phyloP scores from a whole-genome alignment of 495 filamentous ascomycete genomes.

The Annulohypoxylon nitens region DNA sequence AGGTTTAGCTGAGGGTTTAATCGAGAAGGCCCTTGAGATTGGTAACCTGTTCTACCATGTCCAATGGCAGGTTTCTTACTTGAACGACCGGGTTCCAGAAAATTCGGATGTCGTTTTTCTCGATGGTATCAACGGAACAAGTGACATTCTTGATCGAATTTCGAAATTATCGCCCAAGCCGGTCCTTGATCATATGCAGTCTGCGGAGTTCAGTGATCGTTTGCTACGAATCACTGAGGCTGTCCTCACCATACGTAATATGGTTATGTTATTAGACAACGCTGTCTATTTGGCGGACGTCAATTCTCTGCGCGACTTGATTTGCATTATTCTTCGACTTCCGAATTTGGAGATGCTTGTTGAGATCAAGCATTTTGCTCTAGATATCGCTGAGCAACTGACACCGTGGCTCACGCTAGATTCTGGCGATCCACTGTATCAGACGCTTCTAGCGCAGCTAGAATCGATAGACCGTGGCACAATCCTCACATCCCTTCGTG shows the following conservation, averaged over 20 bases:
- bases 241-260: constrained; percentile 88
- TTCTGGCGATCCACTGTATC: constrained; percentile 79
- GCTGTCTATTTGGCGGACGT: constrained; percentile 82
- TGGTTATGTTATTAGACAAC: constrained; percentile 91
- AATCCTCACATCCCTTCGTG: constrained; percentile 85
- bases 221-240: constrained; percentile 87
- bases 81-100: constrained; percentile 60
- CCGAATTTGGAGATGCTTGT: constrained; percentile 79
- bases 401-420: constrained; percentile 82
- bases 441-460: constrained; percentile 77
- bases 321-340: constrained; percentile 83
- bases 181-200: constrained; percentile 78
- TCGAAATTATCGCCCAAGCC: constrained; percentile 63
- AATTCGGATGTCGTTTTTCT: constrained; percentile 67
- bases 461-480: constrained; percentile 83
- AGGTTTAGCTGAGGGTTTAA: constrained; percentile 88
- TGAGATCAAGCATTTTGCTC: constrained; percentile 90
- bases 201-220: constrained; percentile 76
- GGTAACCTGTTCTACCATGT: constrained; percentile 81
- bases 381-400: constrained; percentile 93
- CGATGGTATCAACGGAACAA: constrained; percentile 82
- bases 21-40: constrained; percentile 83
- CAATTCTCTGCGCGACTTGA: constrained; percentile 78
- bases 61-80: constrained; percentile 83
- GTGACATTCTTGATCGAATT: constrained; percentile 78